Evolutionary conservation across 129 eudicot genomes (phyloP).

Genomic region (Escallonia rubra): DNA sequence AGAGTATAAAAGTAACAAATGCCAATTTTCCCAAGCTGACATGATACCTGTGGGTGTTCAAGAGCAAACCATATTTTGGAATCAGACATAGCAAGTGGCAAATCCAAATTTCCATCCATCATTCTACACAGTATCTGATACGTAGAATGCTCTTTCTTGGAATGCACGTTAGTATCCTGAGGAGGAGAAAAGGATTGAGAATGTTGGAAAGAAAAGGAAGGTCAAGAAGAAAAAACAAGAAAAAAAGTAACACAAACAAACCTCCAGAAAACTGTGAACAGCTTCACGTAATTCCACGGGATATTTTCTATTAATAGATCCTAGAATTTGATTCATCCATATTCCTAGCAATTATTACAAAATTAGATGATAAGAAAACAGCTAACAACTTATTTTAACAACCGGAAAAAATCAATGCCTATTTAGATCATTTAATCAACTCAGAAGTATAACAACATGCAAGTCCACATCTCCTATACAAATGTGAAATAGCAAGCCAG

Average conservation of each 20-base stretch:
- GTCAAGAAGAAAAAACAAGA: neutral
- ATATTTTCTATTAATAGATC: slow-evolving; percentile 46
- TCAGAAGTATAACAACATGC: neutral
- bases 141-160: slow-evolving; percentile 44
- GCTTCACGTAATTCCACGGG: slow-evolving; percentile 56
- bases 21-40: no score
- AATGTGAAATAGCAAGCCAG: slow-evolving; percentile 3
- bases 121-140: slow-evolving; percentile 57
- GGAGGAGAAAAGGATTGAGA: slow-evolving; percentile 4
- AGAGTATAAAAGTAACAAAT: no score
- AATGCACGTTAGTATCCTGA: slow-evolving; percentile 43
- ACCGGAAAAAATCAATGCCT: neutral
- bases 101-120: slow-evolving; percentile 50
- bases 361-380: slow-evolving; percentile 12
- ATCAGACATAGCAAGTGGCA: slow-evolving; percentile 41
- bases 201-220: slow-evolving; percentile 1
- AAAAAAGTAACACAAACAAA: slow-evolving; percentile 12
- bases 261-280: slow-evolving; percentile 54
- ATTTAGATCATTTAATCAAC: neutral
- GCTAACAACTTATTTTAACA: neutral
- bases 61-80: slow-evolving; percentile 76
- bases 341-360: slow-evolving; percentile 27
- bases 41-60: slow-evolving; percentile 78
- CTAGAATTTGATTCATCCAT: slow-evolving; percentile 51
- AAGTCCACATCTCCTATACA: neutral